These are phyloP conservation scores for Arthrocladium fulminans DNA, from an alignment of 2,329 filamentous ascomycete genomes.

Conservation along the genomic window DNA sequence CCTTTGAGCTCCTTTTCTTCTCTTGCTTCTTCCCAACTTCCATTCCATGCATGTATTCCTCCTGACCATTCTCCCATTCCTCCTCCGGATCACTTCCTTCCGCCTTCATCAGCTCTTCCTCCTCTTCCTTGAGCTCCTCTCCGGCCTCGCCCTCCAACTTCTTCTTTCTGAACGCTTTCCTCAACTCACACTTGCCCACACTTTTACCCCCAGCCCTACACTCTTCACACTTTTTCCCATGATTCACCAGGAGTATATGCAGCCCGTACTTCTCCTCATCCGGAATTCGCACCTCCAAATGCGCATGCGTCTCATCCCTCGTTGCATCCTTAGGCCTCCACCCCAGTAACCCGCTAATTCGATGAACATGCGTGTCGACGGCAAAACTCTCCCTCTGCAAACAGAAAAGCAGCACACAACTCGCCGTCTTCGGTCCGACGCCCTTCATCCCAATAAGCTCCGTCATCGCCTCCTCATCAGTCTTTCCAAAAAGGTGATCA, in stretches of 20 bases:
- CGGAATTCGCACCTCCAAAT: slow-evolving; percentile 53
- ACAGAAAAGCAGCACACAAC: slow-evolving; percentile 57
- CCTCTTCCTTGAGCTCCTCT: slow-evolving; percentile 47
- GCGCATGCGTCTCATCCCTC: slow-evolving; percentile 29
- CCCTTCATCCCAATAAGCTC: slow-evolving; percentile 52
- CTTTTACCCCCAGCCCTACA: slow-evolving; percentile 49
- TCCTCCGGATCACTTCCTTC: slow-evolving; percentile 14
- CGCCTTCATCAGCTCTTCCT: slow-evolving; percentile 24
- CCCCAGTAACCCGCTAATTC: slow-evolving; percentile 52
- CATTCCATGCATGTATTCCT: slow-evolving; percentile 8
- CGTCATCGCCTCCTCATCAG: slow-evolving; percentile 49
- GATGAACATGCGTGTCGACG: slow-evolving; percentile 59
- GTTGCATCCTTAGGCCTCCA: slow-evolving; percentile 46
- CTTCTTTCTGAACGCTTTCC: slow-evolving; percentile 52
- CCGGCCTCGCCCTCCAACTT: slow-evolving; percentile 56
- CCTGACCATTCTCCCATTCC: slow-evolving; percentile 5
- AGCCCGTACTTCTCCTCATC: slow-evolving; percentile 56
- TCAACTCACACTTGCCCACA: slow-evolving; percentile 52
- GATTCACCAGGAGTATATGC: slow-evolving; percentile 53
- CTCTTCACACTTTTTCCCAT: slow-evolving; percentile 53
- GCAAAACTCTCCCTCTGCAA: slow-evolving; percentile 55
- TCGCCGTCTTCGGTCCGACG: slow-evolving; percentile 58
- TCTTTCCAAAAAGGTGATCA: slow-evolving; percentile 50
- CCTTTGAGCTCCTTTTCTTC: not conserved
- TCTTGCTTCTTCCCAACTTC: not conserved